Base-by-base conservation (phyloP, 1,284 basidiomycete species). In the Pseudozyma tsukubaensis region DNA sequence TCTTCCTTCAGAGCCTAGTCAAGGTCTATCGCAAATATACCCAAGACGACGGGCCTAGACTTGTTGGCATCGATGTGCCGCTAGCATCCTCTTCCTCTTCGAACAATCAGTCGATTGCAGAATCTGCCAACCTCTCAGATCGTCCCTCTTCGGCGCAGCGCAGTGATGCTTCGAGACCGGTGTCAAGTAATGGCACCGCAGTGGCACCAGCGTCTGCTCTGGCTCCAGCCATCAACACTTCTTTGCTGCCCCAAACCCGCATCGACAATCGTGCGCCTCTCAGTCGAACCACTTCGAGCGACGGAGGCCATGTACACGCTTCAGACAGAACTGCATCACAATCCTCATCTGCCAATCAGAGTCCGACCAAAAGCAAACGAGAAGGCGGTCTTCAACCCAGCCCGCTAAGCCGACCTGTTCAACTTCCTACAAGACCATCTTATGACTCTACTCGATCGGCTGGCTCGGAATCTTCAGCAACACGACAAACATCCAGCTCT, bases 11-110 rank as follows among this genome's bases (percentile, higher is more conserved):
- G 48, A 76, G 72, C 40, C 37, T 80, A 32, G 65, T 82, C 59
- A 79, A 78, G 19, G 73, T 81, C 16, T 81, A 73, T 21, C 70
- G 79, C 40, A 76, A 77, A 37, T 81, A 82, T 42, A 82, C 79
- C 8, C 67, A 77, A 42, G 65, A 67, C 8, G 59, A 71, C n/a
- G 72, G 75, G 0, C 77, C 77, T 0, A 61, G 57, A 18, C 58
- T 76, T 14, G 44, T 74, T 8, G 77, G 77, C 12, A 69, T 79
- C 14, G 53, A 77, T 29, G 71, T 77, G 1, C 64, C 76, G 24
- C 34, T 59, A 5, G 39, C 56, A 10, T 52, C 65, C 3, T 49
- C 14, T 6, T 42, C 64, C 3, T 49, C 14, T 6, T 42, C 64
- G 12, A 45, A 56, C 8, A 36, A 54, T 3, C 29, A 51, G 9